phyloP scores from a whole-genome alignment of 2,329 filamentous ascomycete genomes.

The Thelonectria blattea region DNA sequence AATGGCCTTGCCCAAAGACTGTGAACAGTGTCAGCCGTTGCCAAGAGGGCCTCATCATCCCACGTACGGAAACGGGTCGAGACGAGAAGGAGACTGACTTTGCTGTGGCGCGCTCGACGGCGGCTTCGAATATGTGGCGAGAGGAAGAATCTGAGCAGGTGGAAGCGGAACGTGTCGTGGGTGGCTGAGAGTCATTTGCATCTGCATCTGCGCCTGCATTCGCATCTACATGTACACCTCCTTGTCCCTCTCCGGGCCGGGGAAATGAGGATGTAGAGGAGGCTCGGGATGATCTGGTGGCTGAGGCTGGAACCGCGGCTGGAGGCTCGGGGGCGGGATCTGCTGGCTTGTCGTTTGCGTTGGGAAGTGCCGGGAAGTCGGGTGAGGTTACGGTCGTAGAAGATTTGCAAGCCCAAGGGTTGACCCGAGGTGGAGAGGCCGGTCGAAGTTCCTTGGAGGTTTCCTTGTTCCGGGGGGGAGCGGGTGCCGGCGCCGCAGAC shows the following conservation, averaged over 20 bases:
- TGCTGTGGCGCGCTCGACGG: slow-evolving; percentile 37
- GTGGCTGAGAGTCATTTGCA: slow-evolving; percentile 9
- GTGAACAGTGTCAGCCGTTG: slow-evolving; percentile 21
- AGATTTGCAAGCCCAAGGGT: slow-evolving; percentile 39
- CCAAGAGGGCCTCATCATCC: not conserved
- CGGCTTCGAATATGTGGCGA: slow-evolving; percentile 36
- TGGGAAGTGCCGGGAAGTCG: slow-evolving; percentile 34
- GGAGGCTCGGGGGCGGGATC: slow-evolving; percentile 11
- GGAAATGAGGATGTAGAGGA: slow-evolving; percentile 23
- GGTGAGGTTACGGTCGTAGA: slow-evolving; percentile 8
- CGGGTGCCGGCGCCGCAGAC: slow-evolving; percentile 13
- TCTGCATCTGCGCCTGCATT: not conserved
- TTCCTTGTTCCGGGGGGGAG: slow-evolving; percentile 21
- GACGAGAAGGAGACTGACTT: slow-evolving; percentile 27
- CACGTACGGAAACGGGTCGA: not conserved
- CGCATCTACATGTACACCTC: not conserved
- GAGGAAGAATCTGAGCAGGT: slow-evolving; percentile 30
- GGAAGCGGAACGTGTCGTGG: slow-evolving; percentile 24
- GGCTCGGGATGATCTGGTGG: slow-evolving; percentile 21
- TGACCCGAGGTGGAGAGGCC: slow-evolving; percentile 43
- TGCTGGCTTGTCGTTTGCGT: slow-evolving; percentile 1
- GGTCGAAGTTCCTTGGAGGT: slow-evolving; percentile 34
- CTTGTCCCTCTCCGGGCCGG: not conserved
- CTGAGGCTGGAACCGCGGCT: slow-evolving; percentile 10
- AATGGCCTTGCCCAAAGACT: slow-evolving; percentile 43